phyloP scores from a whole-genome alignment of 768 basidiomycete genomes.

The Pholiota microspora region DNA sequence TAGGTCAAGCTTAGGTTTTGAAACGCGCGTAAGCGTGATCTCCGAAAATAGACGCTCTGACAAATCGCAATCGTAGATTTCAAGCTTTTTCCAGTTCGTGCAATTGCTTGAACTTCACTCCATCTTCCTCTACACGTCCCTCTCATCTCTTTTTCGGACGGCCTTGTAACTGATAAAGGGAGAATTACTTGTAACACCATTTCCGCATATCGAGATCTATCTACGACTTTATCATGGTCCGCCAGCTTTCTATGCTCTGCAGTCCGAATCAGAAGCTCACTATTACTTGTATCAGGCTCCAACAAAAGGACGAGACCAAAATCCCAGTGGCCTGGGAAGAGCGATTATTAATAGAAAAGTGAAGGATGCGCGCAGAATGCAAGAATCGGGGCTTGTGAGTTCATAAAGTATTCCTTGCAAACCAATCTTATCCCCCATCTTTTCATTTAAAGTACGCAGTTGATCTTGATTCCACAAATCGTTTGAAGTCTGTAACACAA shows the following conservation, averaged over 20 bases:
- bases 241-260: no score
- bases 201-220: not conserved
- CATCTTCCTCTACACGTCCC: not conserved
- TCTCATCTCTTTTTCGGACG: not conserved
- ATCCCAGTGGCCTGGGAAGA: slow-evolving; percentile 84
- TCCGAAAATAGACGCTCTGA: not conserved
- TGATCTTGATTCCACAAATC: slow-evolving; percentile 64
- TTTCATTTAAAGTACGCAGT: slow-evolving; percentile 61
- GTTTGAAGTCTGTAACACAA: slow-evolving; percentile 90
- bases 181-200: no score
- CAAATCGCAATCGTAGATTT: not conserved
- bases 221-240: no score
- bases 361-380: slow-evolving; percentile 64
- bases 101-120: not conserved
- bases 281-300: slow-evolving; percentile 39
- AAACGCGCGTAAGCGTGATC: not conserved
- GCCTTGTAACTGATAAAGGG: no score
- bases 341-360: slow-evolving; percentile 93
- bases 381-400: slow-evolving; percentile 69
- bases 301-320: slow-evolving; percentile 57
- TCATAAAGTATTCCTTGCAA: not conserved
- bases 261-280: not conserved
- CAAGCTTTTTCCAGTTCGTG: not conserved
- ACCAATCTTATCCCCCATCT: slow-evolving; percentile 8
- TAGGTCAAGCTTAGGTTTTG: not conserved